These are phyloP conservation scores for Hypomontagnella monticulosa DNA, from an alignment of 495 filamentous ascomycete genomes.

Conservation along the genomic window DNA sequence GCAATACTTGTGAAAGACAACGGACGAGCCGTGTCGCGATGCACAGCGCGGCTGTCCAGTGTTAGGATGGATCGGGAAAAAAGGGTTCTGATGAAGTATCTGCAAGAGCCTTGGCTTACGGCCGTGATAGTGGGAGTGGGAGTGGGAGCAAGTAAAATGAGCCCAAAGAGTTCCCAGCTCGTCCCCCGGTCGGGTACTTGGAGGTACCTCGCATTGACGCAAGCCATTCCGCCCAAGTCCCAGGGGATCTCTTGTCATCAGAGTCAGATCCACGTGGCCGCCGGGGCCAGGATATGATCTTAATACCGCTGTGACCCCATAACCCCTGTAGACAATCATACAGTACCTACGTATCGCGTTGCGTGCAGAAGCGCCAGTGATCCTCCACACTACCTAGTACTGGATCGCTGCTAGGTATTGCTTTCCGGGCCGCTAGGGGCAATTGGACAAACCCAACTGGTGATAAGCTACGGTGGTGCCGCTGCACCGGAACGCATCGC, in stretches of 20 bases:
- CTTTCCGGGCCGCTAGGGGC: constrained; percentile 30
- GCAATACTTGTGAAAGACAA: constrained; percentile 3
- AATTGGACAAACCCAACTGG: constrained; percentile 19
- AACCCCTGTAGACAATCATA: constrained; percentile 42
- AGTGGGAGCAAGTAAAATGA: constrained; percentile 39
- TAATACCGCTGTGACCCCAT: constrained; percentile 49
- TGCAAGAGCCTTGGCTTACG: constrained; percentile 31
- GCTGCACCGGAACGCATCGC: constrained; percentile 33
- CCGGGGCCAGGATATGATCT: constrained; percentile 50
- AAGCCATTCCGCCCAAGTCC: constrained; percentile 41
- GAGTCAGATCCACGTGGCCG: constrained; percentile 55
- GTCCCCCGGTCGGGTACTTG: constrained; percentile 37
- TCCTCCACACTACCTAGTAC: constrained; percentile 23
- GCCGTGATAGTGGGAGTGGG: constrained; percentile 35
- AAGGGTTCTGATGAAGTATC: constrained; percentile 10
- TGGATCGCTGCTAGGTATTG: constrained; percentile 26
- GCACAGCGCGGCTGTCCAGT: constrained; percentile 12
- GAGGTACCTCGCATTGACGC: constrained; percentile 40
- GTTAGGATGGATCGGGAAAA: constrained; percentile 19
- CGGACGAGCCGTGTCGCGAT: constrained; percentile 17
- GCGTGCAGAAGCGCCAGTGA: constrained; percentile 32
- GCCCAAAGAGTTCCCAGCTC: constrained; percentile 16
- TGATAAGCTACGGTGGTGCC: constrained; percentile 31
- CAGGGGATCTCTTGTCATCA: constrained; percentile 45
- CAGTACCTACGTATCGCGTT: constrained; percentile 34